Base-by-base conservation (phyloP, 192 early-diverging fungal genomes). In the Haplosporangium gracile region DNA sequence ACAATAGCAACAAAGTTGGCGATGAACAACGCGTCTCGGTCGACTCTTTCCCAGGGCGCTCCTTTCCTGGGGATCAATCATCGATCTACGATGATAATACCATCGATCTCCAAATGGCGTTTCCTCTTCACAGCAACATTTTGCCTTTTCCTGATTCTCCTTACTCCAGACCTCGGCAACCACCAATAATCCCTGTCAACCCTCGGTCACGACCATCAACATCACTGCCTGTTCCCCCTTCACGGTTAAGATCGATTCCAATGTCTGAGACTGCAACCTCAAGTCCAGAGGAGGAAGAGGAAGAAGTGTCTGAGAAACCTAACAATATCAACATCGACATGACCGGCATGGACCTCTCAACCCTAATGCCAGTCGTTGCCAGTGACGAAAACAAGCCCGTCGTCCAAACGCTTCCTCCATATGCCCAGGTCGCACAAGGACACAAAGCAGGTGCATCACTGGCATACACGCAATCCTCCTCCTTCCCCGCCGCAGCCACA, bases 241-340 rank as follows among this genome's bases (percentile, higher is more conserved):
- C 71, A 10, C 39, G 18, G n/a, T 32, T 18, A 49, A 18, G 26
- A 6, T 51, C 74, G 53, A 34, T 38, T 34, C 40, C 39, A 26
- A 45, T 45, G 38, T 6, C 36, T 0, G 69, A 70, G 24, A 70
- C 34, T 15, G 15, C 43, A 1, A 45, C 43, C 9, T 45, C 43
- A 45, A 45, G 43, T 4, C 32, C 18, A 13, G 11, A 7, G 15
- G 18, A 39, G 8, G n/a, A 7, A 22, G 29, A 39, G 39, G 39
- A 65, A 2, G 24, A 13, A 18, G 73, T 20, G 38, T 32, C 57
- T 15, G 18, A 16, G 18, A 53, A 53, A 4, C 60, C 6, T 4
- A 65, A 32, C 11, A 1, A 77, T 60, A 51, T 77, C 15, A 79
- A 86, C 13, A 86, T 86, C 32, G 79, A 86, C 72, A 80, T 80